Base-by-base conservation (phyloP, 2,329 filamentous ascomycete species). In the Ilyonectria destructans region DNA sequence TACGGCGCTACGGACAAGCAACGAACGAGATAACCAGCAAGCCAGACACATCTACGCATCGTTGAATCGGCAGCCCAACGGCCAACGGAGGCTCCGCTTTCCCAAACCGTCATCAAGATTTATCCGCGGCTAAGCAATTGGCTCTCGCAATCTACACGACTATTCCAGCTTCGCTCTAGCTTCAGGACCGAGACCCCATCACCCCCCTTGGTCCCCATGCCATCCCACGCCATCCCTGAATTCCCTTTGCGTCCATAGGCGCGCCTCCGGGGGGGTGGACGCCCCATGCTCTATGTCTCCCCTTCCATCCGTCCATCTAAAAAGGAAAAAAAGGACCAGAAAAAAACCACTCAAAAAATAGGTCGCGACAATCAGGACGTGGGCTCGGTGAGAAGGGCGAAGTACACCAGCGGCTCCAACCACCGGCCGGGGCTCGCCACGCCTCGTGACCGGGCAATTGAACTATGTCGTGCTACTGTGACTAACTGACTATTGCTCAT, bases 331-430 rank as follows among this genome's bases (percentile, higher is more conserved):
- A 48, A 54, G 15, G 17, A n/a, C 17, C 40, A 58, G 7, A 31
- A 26, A 74, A 33, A 65, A 69, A 66, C 69, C 62, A 70, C 62
- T 69, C 64, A 61, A 62, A 63, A 58, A 19, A 55, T 43, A 43
- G 17, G 15, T n/a, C 46, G 26, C 48, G 48, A 60, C 31, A 48
- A 55, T 57, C 15, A 17, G 19, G 40, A 43, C 40, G 15, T 43
- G 26, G 62, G 65, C 45, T 74, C 71, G 72, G 72, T 75, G 71
- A 74, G 72, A 73, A 71, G 67, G 67, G 69, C 65, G 63, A 65
- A 33, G 35, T 6, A 17, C 40, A n/a, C 49, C 48, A 5, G 29
- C 33, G 37, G 40, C 31, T 55, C 54, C 45, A 46, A 40, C 35
- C 40, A 62, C 35, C 31, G 51, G 37, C 59, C 51, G 62, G 70